Base-by-base conservation (phyloP, 371 early-diverging fungal species). In the Mucor circinelloides region DNA sequence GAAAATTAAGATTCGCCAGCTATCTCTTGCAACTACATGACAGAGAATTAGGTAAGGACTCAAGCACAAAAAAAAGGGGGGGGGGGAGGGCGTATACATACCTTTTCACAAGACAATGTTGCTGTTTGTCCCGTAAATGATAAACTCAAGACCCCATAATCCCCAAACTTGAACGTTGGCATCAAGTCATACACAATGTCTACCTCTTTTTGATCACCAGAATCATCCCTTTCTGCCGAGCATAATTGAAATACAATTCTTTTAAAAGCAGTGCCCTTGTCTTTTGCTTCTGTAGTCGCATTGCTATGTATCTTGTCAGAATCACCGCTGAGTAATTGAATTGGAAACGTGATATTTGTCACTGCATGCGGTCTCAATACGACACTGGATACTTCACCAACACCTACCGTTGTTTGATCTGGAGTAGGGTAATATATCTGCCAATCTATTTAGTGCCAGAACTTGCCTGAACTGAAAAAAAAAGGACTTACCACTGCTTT, bases 361-460 rank as follows among this genome's bases (percentile, higher is more conserved):
- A 61, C 46, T 34, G 44, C 13, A 17, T 62, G 61, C 6, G 67
- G 62, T 3, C 56, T 44, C 27, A 67, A 34, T 30, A 44, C 19
- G n/a, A 67, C 13, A 55, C 46, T 25, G 1, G 36, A 52, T 15
- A 67, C n/a, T 19, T 67, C 62, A 8, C 61, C 67, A n/a, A 62
- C 28, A 21, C 67, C 62, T 27, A 67, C 19, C 0, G 67, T 67
- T 42, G 64, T 64, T 27, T 55, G 61, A 25, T 67, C 61, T 7
- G 36, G 36, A 25, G 61, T 55, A 36, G 67, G 62, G 27, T 67
- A 62, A 62, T 61, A 67, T 27, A 46, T 56, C 67, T 64, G 34
- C 12, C 19, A 15, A 28, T 34, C 2, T 32, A 13, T 62, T 34
- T 21, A 34, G 28, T 25, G 48, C 4, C 31, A 46, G 30, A 15